A percentile compares a stretch with the other conserved stretches of the same genome.
phyloP scores from a whole-genome alignment of 2,329 filamentous ascomycete species.

The Ophiostoma perfectum region DNA sequence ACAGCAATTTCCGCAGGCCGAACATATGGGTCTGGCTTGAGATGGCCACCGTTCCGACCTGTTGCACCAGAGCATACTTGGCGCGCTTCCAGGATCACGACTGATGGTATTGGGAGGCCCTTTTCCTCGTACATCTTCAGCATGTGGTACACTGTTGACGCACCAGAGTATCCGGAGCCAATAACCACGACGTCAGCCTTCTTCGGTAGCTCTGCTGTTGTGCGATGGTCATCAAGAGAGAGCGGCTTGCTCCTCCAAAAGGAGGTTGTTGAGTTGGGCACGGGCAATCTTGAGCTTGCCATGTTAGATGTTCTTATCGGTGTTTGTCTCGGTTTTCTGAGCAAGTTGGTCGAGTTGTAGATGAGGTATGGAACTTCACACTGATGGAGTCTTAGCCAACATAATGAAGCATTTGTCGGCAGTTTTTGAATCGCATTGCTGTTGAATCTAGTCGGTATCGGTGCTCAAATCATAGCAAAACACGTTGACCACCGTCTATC shows the following conservation, averaged over 20 bases:
- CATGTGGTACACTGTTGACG: slow-evolving; percentile 6
- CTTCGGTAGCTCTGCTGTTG: not conserved
- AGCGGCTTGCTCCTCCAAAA: slow-evolving; percentile 2
- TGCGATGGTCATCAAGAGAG: not conserved
- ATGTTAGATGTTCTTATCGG: not conserved
- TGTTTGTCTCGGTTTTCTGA: too few species aligned
- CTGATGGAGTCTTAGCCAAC: not conserved
- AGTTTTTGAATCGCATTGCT: not conserved
- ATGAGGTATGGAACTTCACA: not conserved
- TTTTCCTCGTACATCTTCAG: slow-evolving; percentile 2
- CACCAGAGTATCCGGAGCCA: slow-evolving; percentile 2
- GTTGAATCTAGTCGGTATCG: not conserved
- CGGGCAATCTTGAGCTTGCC: slow-evolving; percentile 1
- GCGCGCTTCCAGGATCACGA: slow-evolving; percentile 1
- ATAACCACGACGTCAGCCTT: not conserved
- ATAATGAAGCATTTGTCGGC: not conserved
- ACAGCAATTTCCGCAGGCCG: not conserved
- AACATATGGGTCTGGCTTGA: slow-evolving; percentile 11
- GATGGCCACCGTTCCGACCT: not conserved
- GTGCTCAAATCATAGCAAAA: not conserved
- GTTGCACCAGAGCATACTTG: slow-evolving; percentile 5
- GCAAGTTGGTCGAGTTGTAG: not conserved
- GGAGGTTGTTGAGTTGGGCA: slow-evolving; percentile 7
- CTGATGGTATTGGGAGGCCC: not conserved
- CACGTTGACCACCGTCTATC: not conserved